Base-by-base conservation (phyloP, 768 basidiomycete genomes). In the Mycena galericulata region DNA sequence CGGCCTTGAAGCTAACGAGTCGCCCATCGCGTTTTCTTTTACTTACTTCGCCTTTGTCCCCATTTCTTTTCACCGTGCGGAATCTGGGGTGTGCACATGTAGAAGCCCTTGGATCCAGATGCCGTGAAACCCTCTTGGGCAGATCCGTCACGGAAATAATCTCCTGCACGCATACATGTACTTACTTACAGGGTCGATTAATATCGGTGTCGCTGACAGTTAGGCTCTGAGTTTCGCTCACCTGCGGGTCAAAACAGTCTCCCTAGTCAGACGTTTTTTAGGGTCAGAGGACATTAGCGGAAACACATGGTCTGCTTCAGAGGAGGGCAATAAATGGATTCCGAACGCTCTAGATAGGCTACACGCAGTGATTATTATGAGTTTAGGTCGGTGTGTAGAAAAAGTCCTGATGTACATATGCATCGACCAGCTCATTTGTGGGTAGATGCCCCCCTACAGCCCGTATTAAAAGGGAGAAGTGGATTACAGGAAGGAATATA, bases 61-160 rank as follows among this genome's bases (percentile, higher is more conserved):
- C 60, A 56, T 45, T 58, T 24, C 12, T 26, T 41, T 14, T 41
- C 3, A 40, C 9, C 38, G 22, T 38, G 9, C 47, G 46, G 29
- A 72, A 81, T 79, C 61, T 73, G 53, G 66, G 22, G 56, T 62
- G 45, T 30, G 6, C 40, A 30, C 53, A 38, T 55, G 61, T 27
- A 75, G 59, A 72, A 75, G 62, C 76, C 74, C 54, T 63, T 77
- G n/a, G 67, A 77, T 60, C 78, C 80, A 46, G 85, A 85, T 64
- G 75, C 73, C 18, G 73, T 75, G 65, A 84, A 83, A 72, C 85
- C 84, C 32, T 79, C 82, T 27, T 86, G 84, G 85, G 82, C 82
- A n/a, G 74, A 81, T 50, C 26, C 62, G 32, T 46, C 75, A 26
- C 49, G 61, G 57, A 73, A 76, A 65, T 77, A 74, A 62, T 76